Conservation (phyloP, 331 rosid genomes). For the Ulmus americana region DNA sequence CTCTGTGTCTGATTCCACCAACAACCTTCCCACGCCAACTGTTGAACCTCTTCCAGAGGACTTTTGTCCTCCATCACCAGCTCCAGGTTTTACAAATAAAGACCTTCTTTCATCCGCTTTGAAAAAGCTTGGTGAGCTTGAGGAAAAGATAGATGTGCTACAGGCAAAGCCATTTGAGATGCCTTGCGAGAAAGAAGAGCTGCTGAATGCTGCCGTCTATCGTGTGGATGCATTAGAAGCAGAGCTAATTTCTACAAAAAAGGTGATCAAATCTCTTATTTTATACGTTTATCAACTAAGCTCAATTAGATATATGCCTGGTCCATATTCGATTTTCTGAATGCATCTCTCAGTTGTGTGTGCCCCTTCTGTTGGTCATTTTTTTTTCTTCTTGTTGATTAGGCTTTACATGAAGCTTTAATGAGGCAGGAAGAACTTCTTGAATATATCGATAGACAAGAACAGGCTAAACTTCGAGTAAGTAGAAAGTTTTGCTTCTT, state of each 20-base stretch:
- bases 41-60: constrained; percentile 39
- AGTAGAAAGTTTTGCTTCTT: constrained; percentile 15
- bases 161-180: constrained; percentile 64
- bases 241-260: constrained; percentile 74
- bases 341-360: neutral
- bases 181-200: constrained; percentile 82
- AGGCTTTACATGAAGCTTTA: constrained; percentile 77
- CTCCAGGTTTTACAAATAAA: constrained; percentile 28
- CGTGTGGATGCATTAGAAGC: constrained; percentile 88
- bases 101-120: constrained; percentile 50
- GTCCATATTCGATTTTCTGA: neutral
- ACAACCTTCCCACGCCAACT: constrained; percentile 18
- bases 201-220: constrained; percentile 80
- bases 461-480: constrained; percentile 47
- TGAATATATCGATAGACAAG: constrained; percentile 61
- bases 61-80: constrained; percentile 58
- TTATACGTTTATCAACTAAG: neutral
- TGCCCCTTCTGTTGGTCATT: neutral
- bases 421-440: constrained; percentile 84
- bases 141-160: constrained; percentile 60
- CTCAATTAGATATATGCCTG: neutral
- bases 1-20: constrained; percentile 24
- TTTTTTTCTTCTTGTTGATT: constrained; percentile 10
- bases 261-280: constrained; percentile 33
- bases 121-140: constrained; percentile 61